Evolutionary conservation across 352 stramenopile species (phyloP), one percentile per base, ranked within the genome.

Genomic region (Phytopythium montanum): DNA sequence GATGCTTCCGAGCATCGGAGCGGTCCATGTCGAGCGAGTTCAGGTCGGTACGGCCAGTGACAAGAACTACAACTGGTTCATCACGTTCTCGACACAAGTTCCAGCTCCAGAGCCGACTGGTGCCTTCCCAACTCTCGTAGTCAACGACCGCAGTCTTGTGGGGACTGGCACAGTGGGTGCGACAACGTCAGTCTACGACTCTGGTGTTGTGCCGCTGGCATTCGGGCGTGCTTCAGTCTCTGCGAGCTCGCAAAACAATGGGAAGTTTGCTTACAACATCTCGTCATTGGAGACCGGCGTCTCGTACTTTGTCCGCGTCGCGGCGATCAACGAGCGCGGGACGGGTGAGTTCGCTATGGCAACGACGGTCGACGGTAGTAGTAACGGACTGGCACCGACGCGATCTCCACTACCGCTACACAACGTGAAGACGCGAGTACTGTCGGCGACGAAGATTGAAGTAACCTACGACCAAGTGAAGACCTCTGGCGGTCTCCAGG

Each of bases 1-100:
- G 72, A 73, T 92, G 59, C 67, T 99, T 5, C 79, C 91, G 13
- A 94, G 87, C 52, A 59, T 97, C 25, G 94, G 94, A 2, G 70
- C 85, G n/a, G 90, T 98, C 6, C 81, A 95, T 19, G 89, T 98
- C 1, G 81, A 92, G 54, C 85, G 95, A n/a, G 68, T 93, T 28
- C 77, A 80, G 25, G 68, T 78, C 12, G 64, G 60, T 3, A 54
- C 44, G 4, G 73, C 72, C 5, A 84, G 75, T 18, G 60, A 70
- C 26, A 88, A 87, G 55, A 91, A 80, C 26, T 98, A 86, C 65
- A 70, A 80, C 12, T 98, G 94, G 93, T 76, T 65, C 18, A 80
- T 98, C 33, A 97, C 94, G 13, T 98, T 98, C 62, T 75, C 68
- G 21, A 70, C 63, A 16, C 76, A 89, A 42, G 73, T 93, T 3